phyloP scores from a whole-genome alignment of 441 rosid genomes.

The Mallotus repandus region DNA sequence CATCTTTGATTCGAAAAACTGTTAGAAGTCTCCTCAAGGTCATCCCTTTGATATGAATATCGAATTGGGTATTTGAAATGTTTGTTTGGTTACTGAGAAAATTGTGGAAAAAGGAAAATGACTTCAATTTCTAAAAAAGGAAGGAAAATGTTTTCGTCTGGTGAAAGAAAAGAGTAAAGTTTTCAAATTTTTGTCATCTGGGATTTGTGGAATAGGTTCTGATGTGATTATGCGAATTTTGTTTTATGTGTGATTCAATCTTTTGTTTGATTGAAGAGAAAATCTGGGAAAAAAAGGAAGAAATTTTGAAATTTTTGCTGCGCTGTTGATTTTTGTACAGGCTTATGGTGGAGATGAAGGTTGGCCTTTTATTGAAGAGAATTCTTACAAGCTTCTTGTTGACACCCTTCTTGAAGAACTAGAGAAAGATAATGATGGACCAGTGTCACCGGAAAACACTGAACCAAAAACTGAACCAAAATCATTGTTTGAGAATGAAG shows the following conservation, averaged over 20 bases:
- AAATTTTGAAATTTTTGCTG: too few species aligned
- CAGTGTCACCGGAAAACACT: not conserved
- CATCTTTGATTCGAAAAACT: conserved; percentile 14
- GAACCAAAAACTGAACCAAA: too few species aligned
- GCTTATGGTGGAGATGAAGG: conserved; percentile 31
- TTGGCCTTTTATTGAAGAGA: conserved; percentile 34
- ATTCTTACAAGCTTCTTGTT: conserved; percentile 22
- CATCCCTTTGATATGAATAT: not conserved
- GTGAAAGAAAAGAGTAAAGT: not conserved
- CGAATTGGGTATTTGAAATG: not conserved
- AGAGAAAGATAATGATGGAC: conserved; percentile 12
- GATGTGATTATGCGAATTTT: not conserved
- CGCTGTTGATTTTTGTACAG: not conserved
- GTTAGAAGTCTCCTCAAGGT: conserved; percentile 25
- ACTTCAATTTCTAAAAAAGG: too few species aligned
- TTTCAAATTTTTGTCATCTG: not conserved
- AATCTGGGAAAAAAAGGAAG: not conserved
- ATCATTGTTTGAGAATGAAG: too few species aligned
- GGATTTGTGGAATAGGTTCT: not conserved
- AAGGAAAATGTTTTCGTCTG: not conserved
- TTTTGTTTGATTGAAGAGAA: not conserved
- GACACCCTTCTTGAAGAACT: conserved; percentile 27
- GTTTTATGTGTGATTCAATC: not conserved
- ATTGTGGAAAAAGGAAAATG: not conserved
- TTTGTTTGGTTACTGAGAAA: conserved; percentile 11